Evolutionary conservation across 495 filamentous ascomycete genomes (phyloP), one percentile per base, ranked within the genome.

Genomic region (Platismatia glauca): DNA sequence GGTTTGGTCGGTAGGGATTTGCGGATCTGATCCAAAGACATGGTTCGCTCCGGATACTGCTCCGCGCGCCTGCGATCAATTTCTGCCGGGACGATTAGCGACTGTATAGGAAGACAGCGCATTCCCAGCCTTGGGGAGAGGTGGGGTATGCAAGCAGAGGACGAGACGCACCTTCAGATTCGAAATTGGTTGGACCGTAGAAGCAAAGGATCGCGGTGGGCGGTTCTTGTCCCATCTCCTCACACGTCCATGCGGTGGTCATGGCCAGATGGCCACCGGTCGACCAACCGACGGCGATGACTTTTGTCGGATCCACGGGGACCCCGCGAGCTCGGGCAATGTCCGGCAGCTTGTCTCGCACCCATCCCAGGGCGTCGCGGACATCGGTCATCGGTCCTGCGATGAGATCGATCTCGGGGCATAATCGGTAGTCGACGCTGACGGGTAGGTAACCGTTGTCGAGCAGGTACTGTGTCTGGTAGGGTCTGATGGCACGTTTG

Each of bases 271-370:
- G 74, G 3, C 80, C 81, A 16, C 80, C 80, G 0, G 77, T 74
- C 0, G 82, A 85, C 82, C 83, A 86, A 0, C 84, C 82, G 0
- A 86, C 67, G 0, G 69, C 77, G 1, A 77, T 76, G 9, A 84
- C 72, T 44, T 67, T 69, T 3, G 67, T 46, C 0, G 65, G 62
- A 57, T 81, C 73, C 11, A 79, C 56, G 58, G 76, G 74, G 18
- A 80, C 46, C 58, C 75, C 78, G 9, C 76, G 67, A 13, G 77
- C 74, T 4, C 77, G 58, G 5, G 76, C 76, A 4, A 68, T 67
- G 5, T 62, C 55, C 4, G 82, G 79, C 34, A 84, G 72, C 0
- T 48, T 48, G 0, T 64, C 57, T 11, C 78, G 69, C 0, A 69
- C 74, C 82, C 81, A 86, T 3, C 4, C 2, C 0, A 77, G 65